These are phyloP conservation scores for Tricladium varicosporioides DNA, from an alignment of 2,329 filamentous ascomycete genomes.

Conservation along the genomic window DNA sequence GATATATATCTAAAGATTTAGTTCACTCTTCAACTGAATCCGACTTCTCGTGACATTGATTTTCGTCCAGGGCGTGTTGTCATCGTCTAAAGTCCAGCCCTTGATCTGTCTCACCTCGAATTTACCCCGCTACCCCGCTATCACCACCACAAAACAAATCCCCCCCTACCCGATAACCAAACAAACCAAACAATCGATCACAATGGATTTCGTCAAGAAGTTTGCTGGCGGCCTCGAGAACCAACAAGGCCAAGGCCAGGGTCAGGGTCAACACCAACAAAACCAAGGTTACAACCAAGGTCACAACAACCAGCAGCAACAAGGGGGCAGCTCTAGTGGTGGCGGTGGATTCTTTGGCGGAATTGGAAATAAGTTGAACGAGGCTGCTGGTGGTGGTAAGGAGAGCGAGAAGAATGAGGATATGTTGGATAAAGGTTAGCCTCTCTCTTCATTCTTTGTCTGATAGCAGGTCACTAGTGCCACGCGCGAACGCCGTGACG, in stretches of 20 bases:
- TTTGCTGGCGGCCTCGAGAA: slow-evolving; percentile 42
- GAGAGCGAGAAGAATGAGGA: slow-evolving; percentile 82
- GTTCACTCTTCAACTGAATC: no score
- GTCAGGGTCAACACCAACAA: slow-evolving; percentile 21
- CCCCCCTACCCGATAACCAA: no score
- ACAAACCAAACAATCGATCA: slow-evolving; percentile 13
- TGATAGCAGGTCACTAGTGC: background rate
- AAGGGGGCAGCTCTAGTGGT: slow-evolving; percentile 21
- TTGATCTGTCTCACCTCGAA: no score
- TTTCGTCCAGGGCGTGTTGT: no score
- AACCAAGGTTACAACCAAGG: slow-evolving; percentile 21
- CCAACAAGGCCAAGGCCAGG: slow-evolving; percentile 32
- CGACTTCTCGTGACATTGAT: no score
- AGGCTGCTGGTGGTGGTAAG: slow-evolving; percentile 67
- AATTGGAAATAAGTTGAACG: slow-evolving; percentile 69
- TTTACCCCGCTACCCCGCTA: no score
- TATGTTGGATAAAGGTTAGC: slow-evolving; percentile 73
- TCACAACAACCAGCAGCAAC: slow-evolving; percentile 19
- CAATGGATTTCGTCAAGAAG: slow-evolving; percentile 57
- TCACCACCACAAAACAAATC: no score
- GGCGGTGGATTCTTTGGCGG: slow-evolving; percentile 52
- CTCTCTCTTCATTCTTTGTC: background rate
- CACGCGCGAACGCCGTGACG: no score
- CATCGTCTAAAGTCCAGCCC: no score
- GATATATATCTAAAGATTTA: no score